phyloP scores from a whole-genome alignment of 1,139 yeast species.

The Scheffersomyces insectosa region DNA sequence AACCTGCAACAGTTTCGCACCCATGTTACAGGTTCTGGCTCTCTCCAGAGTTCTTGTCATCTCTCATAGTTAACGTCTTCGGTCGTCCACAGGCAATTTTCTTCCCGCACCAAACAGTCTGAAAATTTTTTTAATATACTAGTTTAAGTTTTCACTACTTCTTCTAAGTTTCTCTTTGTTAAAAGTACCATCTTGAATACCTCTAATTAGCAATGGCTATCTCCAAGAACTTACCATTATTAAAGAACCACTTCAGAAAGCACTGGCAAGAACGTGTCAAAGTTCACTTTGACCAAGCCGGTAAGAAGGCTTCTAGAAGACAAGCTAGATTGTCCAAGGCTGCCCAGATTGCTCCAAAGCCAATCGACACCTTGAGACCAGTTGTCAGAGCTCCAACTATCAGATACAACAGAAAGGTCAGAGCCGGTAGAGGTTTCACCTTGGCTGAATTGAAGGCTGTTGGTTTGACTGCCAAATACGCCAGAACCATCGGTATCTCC shows the following conservation, averaged over 20 bases:
- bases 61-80: too few species aligned
- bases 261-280: constrained; percentile 99
- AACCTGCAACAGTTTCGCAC: too few species aligned
- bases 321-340: constrained; percentile 92
- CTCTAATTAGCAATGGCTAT: constrained; percentile 64
- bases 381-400: constrained; percentile 98
- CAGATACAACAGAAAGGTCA: constrained; percentile 98
- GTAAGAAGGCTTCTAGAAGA: constrained; percentile 98
- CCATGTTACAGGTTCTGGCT: too few species aligned
- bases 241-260: constrained; percentile 96
- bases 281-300: constrained; percentile 99
- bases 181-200: constrained; percentile 7
- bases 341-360: constrained; percentile 96
- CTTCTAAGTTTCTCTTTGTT: constrained; percentile 1
- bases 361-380: constrained; percentile 95
- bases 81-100: not conserved
- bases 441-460: constrained; percentile 98
- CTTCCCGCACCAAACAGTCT: not conserved
- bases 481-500: constrained; percentile 97
- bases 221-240: constrained; percentile 96
- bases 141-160: not conserved
- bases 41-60: too few species aligned
- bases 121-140: not conserved
- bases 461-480: constrained; percentile 92
- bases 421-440: constrained; percentile 99